Evolutionary conservation across 345 rosid species (phyloP).

Genomic region (Rhodamnia rubescens): DNA sequence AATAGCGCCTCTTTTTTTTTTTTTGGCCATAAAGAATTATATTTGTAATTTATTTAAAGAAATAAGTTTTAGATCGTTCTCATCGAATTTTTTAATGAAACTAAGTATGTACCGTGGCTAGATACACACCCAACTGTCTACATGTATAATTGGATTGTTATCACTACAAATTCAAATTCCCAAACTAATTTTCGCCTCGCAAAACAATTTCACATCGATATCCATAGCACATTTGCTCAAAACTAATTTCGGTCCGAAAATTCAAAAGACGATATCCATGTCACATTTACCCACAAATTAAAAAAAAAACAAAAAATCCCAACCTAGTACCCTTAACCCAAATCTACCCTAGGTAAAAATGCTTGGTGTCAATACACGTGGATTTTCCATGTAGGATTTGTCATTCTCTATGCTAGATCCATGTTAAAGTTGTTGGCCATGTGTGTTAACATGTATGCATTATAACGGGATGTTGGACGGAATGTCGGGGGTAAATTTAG

Average conservation of each 20-base stretch:
- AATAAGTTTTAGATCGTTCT: no score
- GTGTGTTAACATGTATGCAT: background rate
- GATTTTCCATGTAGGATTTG: background rate
- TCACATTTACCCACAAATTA: no score
- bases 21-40: no score
- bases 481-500: background rate
- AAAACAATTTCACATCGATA: no score
- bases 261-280: no score
- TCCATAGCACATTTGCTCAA: no score
- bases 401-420: background rate
- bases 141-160: background rate
- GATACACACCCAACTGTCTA: no score
- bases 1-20: no score
- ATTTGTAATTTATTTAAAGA: no score
- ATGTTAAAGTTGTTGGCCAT: background rate
- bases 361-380: background rate
- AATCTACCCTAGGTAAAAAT: background rate
- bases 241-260: no score
- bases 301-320: background rate
- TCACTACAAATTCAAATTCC: background rate
- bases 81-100: no score
- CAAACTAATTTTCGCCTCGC: background rate
- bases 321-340: background rate
- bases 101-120: no score
- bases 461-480: background rate